Percentiles rank a stretch among this genome's conserved stretches.
Conservation (phyloP, 441 rosid species). For the Eruca vesicaria region DNA sequence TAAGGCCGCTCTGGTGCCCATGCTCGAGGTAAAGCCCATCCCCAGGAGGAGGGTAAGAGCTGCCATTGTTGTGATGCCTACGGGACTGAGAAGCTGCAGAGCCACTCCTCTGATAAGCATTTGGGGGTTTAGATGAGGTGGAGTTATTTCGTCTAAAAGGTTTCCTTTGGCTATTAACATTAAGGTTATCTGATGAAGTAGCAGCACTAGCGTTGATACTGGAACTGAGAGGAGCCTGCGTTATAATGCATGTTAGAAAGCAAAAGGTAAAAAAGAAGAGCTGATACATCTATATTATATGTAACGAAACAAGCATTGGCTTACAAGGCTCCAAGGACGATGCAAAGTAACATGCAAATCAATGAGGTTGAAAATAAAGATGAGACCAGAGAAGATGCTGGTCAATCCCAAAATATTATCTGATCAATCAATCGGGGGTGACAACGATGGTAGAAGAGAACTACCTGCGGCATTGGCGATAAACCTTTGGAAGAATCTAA, state of each 20-base stretch:
- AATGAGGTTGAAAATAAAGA: background rate
- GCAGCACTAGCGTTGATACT: background rate
- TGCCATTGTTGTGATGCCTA: constrained; percentile 21
- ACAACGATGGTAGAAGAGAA: background rate
- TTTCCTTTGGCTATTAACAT: constrained; percentile 18
- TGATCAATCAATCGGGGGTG: background rate
- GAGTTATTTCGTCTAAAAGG: constrained; percentile 19
- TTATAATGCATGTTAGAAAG: background rate
- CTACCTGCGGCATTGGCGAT: constrained; percentile 15
- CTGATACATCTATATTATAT: background rate
- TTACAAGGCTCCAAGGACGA: background rate
- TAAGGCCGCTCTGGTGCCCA: constrained; percentile 55
- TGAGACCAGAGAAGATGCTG: background rate
- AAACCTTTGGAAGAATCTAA: constrained; percentile 42
- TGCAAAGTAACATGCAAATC: constrained; percentile 21
- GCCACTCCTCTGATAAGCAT: constrained; percentile 3
- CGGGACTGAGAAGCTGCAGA: constrained; percentile 10
- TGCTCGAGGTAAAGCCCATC: constrained; percentile 47
- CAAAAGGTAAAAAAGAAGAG: background rate
- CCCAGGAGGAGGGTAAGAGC: constrained; percentile 14
- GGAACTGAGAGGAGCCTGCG: constrained; percentile 8
- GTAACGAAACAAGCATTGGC: background rate
- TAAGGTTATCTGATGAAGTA: constrained; percentile 13
- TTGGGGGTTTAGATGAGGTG: background rate
- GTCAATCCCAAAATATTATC: background rate